A percentile compares a stretch with the other conserved stretches of the same genome.
These are phyloP conservation scores for Termitomyces sp. DNA, from an alignment of 768 basidiomycete species.

Conservation along the genomic window DNA sequence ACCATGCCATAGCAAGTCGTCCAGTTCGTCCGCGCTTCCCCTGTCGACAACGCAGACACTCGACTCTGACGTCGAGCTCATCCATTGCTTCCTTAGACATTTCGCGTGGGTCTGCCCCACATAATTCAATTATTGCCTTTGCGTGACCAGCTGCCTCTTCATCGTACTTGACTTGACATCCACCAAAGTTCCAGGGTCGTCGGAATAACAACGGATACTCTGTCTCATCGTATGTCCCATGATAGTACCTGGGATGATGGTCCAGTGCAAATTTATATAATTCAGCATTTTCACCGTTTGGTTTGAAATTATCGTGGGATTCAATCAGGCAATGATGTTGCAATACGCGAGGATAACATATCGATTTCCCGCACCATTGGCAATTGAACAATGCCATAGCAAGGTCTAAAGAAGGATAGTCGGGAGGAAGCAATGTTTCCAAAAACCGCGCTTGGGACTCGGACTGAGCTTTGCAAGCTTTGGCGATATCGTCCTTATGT, in stretches of 20 bases:
- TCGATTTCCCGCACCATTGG: slow-evolving; percentile 22
- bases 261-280: neutral
- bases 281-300: slow-evolving; percentile 9
- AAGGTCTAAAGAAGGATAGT: slow-evolving; percentile 15
- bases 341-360: slow-evolving; percentile 25
- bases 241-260: neutral
- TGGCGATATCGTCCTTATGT: slow-evolving; percentile 3
- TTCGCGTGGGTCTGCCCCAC: slow-evolving; percentile 21
- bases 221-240: neutral
- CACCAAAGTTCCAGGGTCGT: slow-evolving; percentile 18
- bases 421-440: slow-evolving; percentile 4
- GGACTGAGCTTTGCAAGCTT: slow-evolving; percentile 15
- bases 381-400: slow-evolving; percentile 29
- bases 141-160: slow-evolving; percentile 20
- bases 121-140: slow-evolving; percentile 16
- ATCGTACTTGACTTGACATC: slow-evolving; percentile 19
- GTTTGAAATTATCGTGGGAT: neutral
- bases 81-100: slow-evolving; percentile 19
- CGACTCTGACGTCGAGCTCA: slow-evolving; percentile 18
- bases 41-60: slow-evolving; percentile 25
- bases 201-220: neutral
- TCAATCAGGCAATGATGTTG: slow-evolving; percentile 20
- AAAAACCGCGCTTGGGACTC: slow-evolving; percentile 12
- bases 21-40: slow-evolving; percentile 7
- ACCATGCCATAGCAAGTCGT: slow-evolving; percentile 27